Percentiles rank a stretch among this genome's conserved stretches.
These are phyloP conservation scores for Blumeria hordei DNA, from an alignment of 2,329 filamentous ascomycete genomes.

Conservation along the genomic window DNA sequence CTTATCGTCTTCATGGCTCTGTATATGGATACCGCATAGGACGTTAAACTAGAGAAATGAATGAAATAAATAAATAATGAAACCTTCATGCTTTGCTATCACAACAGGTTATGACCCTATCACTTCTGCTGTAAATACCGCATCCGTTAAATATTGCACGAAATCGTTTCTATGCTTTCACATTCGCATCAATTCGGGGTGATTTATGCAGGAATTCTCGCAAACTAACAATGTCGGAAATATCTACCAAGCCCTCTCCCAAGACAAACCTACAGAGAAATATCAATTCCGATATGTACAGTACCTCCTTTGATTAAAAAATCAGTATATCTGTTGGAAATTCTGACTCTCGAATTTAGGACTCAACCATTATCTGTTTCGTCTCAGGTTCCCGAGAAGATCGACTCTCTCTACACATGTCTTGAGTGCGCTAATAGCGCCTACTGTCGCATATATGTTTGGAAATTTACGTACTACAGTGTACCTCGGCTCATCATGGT, in stretches of 20 bases:
- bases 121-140: neutral
- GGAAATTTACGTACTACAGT: no score
- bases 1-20: no score
- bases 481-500: no score
- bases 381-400: no score
- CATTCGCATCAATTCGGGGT: neutral
- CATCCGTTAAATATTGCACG: neutral
- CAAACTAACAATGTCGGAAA: neutral
- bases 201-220: neutral
- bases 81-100: neutral
- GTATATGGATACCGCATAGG: no score
- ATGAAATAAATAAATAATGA: neutral
- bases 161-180: neutral
- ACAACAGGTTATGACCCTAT: neutral
- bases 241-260: neutral
- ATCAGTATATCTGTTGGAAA: no score
- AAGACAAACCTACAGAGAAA: neutral
- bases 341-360: no score
- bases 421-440: no score
- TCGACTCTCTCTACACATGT: no score
- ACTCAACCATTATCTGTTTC: no score
- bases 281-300: neutral
- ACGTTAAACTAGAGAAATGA: no score
- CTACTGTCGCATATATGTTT: no score
- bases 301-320: neutral